phyloP scores from a whole-genome alignment of 139 green algal genomes.

The Microglena sp. region DNA sequence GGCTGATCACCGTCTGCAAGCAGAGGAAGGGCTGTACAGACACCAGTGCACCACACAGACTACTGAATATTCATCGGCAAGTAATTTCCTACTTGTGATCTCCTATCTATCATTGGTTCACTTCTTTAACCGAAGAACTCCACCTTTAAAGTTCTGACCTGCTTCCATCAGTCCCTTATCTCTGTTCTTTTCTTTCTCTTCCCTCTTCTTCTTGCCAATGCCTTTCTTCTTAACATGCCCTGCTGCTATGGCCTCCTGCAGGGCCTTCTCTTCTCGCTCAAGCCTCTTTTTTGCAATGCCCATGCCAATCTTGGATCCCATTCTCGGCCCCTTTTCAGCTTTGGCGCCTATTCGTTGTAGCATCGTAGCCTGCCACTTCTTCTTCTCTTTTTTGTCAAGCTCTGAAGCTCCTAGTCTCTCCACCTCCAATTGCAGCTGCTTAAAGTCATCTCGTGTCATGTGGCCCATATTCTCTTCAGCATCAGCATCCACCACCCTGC shows the following conservation, averaged over 20 bases:
- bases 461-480: background rate
- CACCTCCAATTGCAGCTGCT: constrained; percentile 42
- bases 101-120: too few species aligned
- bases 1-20: too few species aligned
- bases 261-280: constrained; percentile 17
- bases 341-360: constrained; percentile 41
- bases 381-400: constrained; percentile 50
- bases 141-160: constrained; percentile 35
- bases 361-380: constrained; percentile 40
- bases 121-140: constrained; percentile 40
- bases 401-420: constrained; percentile 36
- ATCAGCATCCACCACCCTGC: background rate
- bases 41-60: too few species aligned
- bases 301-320: constrained; percentile 31
- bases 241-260: constrained; percentile 55
- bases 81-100: too few species aligned
- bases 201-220: constrained; percentile 43
- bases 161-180: constrained; percentile 53
- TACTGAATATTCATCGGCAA: too few species aligned
- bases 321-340: constrained; percentile 32
- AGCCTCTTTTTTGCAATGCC: constrained; percentile 8
- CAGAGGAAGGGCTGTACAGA: too few species aligned
- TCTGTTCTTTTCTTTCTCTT: constrained; percentile 21
- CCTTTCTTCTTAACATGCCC: constrained; percentile 52
- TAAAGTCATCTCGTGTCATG: constrained; percentile 35